Evolutionary conservation across 1,139 yeast species (phyloP).

Genomic region (Yamadazyma triangularis): DNA sequence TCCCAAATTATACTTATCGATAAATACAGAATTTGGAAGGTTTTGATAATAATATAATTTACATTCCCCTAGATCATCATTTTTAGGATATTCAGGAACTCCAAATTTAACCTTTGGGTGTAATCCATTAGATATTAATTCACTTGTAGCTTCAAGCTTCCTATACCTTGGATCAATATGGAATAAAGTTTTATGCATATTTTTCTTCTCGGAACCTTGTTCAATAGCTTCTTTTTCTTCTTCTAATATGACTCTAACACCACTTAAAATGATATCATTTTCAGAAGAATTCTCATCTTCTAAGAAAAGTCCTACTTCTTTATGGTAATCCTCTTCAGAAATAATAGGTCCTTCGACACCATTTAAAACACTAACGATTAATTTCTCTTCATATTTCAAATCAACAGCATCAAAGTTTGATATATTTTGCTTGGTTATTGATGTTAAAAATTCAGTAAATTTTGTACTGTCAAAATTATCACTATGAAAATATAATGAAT

Average conservation of each 20-base stretch:
- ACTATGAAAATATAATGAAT: conserved; percentile 18
- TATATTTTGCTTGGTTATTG: conserved; percentile 1
- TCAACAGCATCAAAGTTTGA: conserved; percentile 11
- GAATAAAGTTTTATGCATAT: conserved; percentile 34
- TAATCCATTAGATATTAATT: conserved; percentile 27
- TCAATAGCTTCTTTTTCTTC: not conserved
- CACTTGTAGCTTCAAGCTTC: conserved; percentile 7
- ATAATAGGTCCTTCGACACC: conserved; percentile 7
- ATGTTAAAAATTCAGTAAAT: conserved; percentile 3
- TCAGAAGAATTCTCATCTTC: conserved; percentile 23
- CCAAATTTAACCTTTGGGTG: conserved; percentile 27
- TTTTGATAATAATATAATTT: conserved; percentile 29
- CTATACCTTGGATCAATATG: conserved; percentile 44
- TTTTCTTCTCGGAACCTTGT: conserved; percentile 8
- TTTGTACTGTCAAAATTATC: conserved; percentile 3
- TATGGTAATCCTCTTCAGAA: conserved; percentile 9
- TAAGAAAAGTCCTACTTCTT: conserved; percentile 34
- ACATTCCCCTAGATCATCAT: conserved; percentile 27
- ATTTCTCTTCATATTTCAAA: conserved; percentile 11
- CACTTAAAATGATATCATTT: conserved; percentile 34
- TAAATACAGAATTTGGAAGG: conserved; percentile 31
- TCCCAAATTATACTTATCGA: conserved; percentile 39
- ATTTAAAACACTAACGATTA: conserved; percentile 13
- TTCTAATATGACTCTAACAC: conserved; percentile 26
- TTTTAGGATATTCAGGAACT: conserved; percentile 14